Conservation (phyloP, 2,329 filamentous ascomycete species). For the Daldinia sp. region DNA sequence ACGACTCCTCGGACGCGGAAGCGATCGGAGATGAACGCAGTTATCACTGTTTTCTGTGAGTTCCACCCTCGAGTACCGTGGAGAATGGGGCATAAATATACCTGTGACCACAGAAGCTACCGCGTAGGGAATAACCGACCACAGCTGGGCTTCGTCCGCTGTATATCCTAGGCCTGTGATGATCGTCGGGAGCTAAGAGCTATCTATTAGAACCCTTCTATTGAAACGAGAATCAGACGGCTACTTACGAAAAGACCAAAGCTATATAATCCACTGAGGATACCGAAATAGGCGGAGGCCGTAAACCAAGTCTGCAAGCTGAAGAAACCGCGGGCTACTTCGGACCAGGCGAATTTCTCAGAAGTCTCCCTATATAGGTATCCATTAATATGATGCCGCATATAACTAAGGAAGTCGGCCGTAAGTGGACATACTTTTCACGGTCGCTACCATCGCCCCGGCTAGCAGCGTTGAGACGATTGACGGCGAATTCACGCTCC, state of each 20-base stretch:
- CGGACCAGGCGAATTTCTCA: constrained; percentile 67
- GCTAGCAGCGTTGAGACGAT: constrained; percentile 52
- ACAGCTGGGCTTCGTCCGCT: constrained; percentile 66
- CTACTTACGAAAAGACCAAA: constrained; percentile 68
- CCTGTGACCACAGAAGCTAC: constrained; percentile 65
- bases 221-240: background rate
- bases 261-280: constrained; percentile 66
- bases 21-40: constrained; percentile 68
- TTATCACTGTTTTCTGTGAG: constrained; percentile 50
- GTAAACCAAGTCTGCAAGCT: constrained; percentile 70
- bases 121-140: constrained; percentile 71
- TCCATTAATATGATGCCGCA: constrained; percentile 28
- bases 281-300: constrained; percentile 67
- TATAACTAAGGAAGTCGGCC: background rate
- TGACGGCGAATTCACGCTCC: constrained; percentile 59
- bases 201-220: background rate
- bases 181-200: constrained; percentile 66
- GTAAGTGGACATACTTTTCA: constrained; percentile 44
- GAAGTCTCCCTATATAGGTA: constrained; percentile 43
- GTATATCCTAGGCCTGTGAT: constrained; percentile 65
- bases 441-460: constrained; percentile 41
- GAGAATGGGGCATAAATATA: constrained; percentile 39
- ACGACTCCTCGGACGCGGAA: constrained; percentile 65
- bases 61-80: background rate
- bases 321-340: constrained; percentile 68